These are phyloP conservation scores for Kluyveromyces lactis DNA, from an alignment of 805 yeast genomes.

Conservation along the genomic window DNA sequence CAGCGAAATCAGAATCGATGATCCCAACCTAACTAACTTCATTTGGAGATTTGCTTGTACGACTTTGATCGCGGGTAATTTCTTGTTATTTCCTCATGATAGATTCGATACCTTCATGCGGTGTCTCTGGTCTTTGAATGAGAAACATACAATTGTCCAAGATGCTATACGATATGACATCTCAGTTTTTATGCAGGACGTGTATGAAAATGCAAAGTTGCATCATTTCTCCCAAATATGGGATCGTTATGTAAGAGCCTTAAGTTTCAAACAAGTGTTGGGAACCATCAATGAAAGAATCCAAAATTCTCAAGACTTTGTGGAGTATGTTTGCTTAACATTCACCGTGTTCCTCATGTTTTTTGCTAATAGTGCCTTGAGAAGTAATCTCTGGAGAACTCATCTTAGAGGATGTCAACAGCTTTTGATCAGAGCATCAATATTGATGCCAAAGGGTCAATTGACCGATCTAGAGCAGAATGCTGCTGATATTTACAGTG, in stretches of 20 bases:
- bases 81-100: conserved; percentile 7
- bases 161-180: conserved; percentile 6
- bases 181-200: conserved; percentile 6
- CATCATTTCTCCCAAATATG: conserved; percentile 3
- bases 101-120: conserved; percentile 1
- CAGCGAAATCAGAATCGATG: conserved; percentile 1
- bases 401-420: conserved; percentile 7
- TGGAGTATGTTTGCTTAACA: conserved; percentile 4
- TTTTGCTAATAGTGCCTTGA: conserved; percentile 6
- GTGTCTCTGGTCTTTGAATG: conserved; percentile 1
- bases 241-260: conserved; percentile 9
- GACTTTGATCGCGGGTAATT: conserved; percentile 5
- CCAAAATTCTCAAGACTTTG: neutral
- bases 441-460: neutral
- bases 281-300: conserved; percentile 3
- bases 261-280: conserved; percentile 7
- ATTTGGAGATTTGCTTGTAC: conserved; percentile 5
- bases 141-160: neutral
- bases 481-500: conserved; percentile 4
- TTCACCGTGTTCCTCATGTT: conserved; percentile 7
- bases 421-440: conserved; percentile 3
- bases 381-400: conserved; percentile 7
- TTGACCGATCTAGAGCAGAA: neutral
- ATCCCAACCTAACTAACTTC: conserved; percentile 4
- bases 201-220: conserved; percentile 3